phyloP scores from a whole-genome alignment of 805 yeast genomes.

The Spathaspora gorwiae region DNA sequence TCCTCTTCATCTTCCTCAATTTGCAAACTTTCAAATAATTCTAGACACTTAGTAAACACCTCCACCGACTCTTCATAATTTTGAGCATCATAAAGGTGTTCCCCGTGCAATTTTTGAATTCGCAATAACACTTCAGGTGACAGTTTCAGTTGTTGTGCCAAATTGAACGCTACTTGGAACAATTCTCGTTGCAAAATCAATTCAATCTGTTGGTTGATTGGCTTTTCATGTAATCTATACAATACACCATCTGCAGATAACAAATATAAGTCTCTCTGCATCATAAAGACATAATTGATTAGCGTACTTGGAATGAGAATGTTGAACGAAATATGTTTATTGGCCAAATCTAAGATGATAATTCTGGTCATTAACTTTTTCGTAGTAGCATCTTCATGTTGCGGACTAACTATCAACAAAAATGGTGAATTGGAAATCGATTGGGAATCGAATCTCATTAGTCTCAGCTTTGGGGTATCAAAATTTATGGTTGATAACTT shows the following conservation, averaged over 20 bases:
- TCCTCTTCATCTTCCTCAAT: conserved; percentile 18
- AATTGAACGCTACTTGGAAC: conserved; percentile 64
- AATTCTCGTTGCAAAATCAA: conserved; percentile 65
- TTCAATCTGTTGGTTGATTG: conserved; percentile 62
- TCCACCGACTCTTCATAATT: conserved; percentile 66
- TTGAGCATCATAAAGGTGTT: conserved; percentile 61
- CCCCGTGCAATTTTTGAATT: conserved; percentile 54
- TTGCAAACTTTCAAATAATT: conserved; percentile 13
- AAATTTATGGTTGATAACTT: conserved; percentile 52
- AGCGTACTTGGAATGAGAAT: conserved; percentile 60
- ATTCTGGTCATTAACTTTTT: conserved; percentile 46
- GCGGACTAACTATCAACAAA: conserved; percentile 54
- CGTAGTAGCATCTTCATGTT: conserved; percentile 20
- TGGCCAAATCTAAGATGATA: conserved; percentile 61
- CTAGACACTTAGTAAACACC: conserved; percentile 56
- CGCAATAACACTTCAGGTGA: conserved; percentile 25
- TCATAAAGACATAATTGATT: conserved; percentile 52
- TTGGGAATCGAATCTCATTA: conserved; percentile 43
- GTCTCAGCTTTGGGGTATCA: conserved; percentile 51
- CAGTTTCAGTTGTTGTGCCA: conserved; percentile 45
- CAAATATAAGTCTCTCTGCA: conserved; percentile 56
- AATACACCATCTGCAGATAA: conserved; percentile 74
- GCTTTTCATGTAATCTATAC: conserved; percentile 62
- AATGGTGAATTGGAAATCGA: conserved; percentile 21
- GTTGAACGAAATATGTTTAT: conserved; percentile 67